Base-by-base conservation (phyloP, 345 rosid species). In the Hibiscus syriacus region DNA sequence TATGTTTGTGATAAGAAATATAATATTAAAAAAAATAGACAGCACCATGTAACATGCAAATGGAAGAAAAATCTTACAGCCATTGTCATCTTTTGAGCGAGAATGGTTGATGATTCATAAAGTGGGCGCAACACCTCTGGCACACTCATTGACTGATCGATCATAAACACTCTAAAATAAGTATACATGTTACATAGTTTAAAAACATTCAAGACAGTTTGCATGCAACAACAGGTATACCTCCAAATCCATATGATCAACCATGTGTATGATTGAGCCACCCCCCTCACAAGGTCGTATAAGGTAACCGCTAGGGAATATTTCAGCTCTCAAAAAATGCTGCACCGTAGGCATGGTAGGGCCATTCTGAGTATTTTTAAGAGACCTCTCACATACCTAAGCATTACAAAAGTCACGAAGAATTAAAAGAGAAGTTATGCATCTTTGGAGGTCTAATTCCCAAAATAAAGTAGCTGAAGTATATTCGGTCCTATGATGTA, bases 231-330 rank as follows among this genome's bases (percentile, higher is more conserved):
- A 27, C 52, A 41, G 45, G 26, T 59, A 73, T 67, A 94, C 99
- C 98, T 89, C 99, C 74, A 92, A 84, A 85, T 94, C 96, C 89
- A 91, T 74, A 77, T 94, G 99, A 80, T 94, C 99, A 69, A 94
- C 99, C 17, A 92, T 84, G 72, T 92, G 97, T 74, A 94, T 85
- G 67, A 94, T 86, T 5, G 99, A 94, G 69, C 99, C 99, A 72
- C 99, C 99, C 56, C 99, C 99, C 75, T 94, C 99, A 72, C 99
- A 94, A 70, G 99, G 99, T 34, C 98, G 79, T 45, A 94, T 82
- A 74, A 94, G 73, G 85, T 94, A 94, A 27, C 99, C 99, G 78
- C 98, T 91, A 2, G 99, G 97, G 55, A 94, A 85, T 86, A 94
- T 84, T 88, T 94, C 98, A 62, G 98, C 99, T 85, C 99, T 86